Base-by-base conservation (phyloP, 257 asterid species). In the Knoxia roxburghii region DNA sequence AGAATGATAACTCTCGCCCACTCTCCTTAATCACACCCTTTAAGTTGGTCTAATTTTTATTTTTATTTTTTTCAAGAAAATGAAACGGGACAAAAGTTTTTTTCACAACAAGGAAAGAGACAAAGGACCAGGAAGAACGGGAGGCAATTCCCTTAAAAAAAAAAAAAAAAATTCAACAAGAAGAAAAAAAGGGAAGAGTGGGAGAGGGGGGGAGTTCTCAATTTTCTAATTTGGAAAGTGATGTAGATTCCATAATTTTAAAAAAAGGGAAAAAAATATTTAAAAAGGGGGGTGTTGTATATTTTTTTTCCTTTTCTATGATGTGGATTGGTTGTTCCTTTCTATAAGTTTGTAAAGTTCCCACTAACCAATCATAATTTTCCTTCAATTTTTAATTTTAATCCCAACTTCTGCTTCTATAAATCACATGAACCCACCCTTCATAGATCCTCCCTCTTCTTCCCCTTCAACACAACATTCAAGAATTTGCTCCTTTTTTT, bases 241-340 rank as follows among this genome's bases (percentile, higher is more conserved):
- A 67, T 53, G 39, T 57, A 58, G 83, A 82, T 84, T 78, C 88
- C 82, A 71, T 78, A 74, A 50, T 58, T 37, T 37, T 50, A 75
- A 46, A 20, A 60, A 73, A 55, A 32, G 6, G 39, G n/a, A 62
- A 40, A 8, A 53, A 45, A 59, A 39, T 57, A 49, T 72, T 39
- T n/a, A n/a, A n/a, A n/a, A n/a, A n/a, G n/a, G n/a, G n/a, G n/a
- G n/a, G n/a, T n/a, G n/a, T n/a, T n/a, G n/a, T n/a, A n/a, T n/a
- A 3, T 37, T 37, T 37, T 4, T 37, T 37, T 37, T 37, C 41
- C 51, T n/a, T 33, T 65, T 64, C 73, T 53, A 65, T 65, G 68
- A 70, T 55, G 67, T 72, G 51, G 81, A 77, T 68, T 59, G 73
- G 72, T 59, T 61, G 74, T 71, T 63, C 52, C 23, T 26, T 79